phyloP scores from a whole-genome alignment of 257 asterid species.

The Lycium ferocissimum region DNA sequence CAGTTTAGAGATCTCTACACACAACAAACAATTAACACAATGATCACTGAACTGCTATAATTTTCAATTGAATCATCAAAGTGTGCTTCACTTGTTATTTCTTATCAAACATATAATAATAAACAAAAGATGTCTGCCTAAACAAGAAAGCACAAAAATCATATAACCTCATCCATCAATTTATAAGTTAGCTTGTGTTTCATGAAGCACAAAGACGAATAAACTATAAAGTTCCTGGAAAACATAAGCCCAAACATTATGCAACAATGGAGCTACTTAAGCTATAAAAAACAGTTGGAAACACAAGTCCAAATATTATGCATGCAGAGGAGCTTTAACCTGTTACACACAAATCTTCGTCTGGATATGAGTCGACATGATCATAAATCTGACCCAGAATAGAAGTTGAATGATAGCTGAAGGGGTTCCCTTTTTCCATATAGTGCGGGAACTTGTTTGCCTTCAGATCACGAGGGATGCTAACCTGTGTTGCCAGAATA shows the following conservation, averaged over 20 bases:
- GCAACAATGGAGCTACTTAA: neutral
- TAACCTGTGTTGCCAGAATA: conserved; percentile 49
- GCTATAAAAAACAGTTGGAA: neutral
- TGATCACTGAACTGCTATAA: neutral
- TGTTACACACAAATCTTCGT: conserved; percentile 31
- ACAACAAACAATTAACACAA: conserved; percentile 10
- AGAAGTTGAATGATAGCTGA: conserved; percentile 58
- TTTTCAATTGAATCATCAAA: neutral
- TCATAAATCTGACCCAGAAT: conserved; percentile 71
- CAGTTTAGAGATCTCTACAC: conserved; percentile 61
- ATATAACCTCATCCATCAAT: neutral
- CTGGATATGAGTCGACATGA: conserved; percentile 39
- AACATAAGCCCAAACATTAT: neutral
- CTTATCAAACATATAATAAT: neutral
- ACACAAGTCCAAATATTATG: neutral
- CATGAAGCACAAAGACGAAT: neutral
- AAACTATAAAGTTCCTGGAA: neutral
- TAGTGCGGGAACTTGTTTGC: conserved; percentile 67
- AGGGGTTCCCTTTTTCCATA: conserved; percentile 50
- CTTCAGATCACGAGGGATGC: conserved; percentile 49
- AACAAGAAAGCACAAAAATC: neutral
- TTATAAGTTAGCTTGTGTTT: neutral
- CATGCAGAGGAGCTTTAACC: conserved; percentile 43
- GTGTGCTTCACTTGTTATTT: neutral
- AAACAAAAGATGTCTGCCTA: neutral